phyloP scores from a whole-genome alignment of 768 basidiomycete genomes.

The Kwoniella heveanensis region DNA sequence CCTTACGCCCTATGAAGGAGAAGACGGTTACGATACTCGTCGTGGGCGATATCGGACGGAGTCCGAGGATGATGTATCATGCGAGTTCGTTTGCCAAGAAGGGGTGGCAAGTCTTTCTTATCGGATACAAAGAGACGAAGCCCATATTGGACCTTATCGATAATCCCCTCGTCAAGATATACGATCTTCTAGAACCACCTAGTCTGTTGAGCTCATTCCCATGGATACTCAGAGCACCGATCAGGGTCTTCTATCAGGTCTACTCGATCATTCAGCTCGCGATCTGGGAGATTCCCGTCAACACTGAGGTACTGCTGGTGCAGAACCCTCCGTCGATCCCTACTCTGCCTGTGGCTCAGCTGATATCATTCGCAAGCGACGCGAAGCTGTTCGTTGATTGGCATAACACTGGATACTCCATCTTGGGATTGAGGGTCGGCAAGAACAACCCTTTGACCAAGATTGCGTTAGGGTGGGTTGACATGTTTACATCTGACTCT shows the following conservation, averaged over 20 bases:
- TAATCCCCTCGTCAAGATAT: conserved; percentile 66
- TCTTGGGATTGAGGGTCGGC: conserved; percentile 82
- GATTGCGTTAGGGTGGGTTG: conserved; percentile 70
- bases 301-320: conserved; percentile 70
- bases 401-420: conserved; percentile 97
- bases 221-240: conserved; percentile 65
- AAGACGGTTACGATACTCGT: conserved; percentile 82
- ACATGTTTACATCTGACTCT: not conserved
- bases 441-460: conserved; percentile 68
- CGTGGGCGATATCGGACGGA: conserved; percentile 91
- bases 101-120: conserved; percentile 73
- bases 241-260: conserved; percentile 77
- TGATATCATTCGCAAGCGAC: conserved; percentile 68
- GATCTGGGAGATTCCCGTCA: conserved; percentile 69
- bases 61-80: conserved; percentile 99
- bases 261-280: conserved; percentile 64
- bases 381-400: conserved; percentile 95
- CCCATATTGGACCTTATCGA: conserved; percentile 73
- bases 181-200: conserved; percentile 71
- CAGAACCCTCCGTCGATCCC: conserved; percentile 99
- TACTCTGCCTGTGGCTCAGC: conserved; percentile 80
- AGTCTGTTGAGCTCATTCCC: conserved; percentile 61
- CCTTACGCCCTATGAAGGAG: conserved; percentile 17
- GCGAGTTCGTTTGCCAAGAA: conserved; percentile 84
- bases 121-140: conserved; percentile 82